Conservation (phyloP, 2,329 filamentous ascomycete species). For the Fusarium sororula region DNA sequence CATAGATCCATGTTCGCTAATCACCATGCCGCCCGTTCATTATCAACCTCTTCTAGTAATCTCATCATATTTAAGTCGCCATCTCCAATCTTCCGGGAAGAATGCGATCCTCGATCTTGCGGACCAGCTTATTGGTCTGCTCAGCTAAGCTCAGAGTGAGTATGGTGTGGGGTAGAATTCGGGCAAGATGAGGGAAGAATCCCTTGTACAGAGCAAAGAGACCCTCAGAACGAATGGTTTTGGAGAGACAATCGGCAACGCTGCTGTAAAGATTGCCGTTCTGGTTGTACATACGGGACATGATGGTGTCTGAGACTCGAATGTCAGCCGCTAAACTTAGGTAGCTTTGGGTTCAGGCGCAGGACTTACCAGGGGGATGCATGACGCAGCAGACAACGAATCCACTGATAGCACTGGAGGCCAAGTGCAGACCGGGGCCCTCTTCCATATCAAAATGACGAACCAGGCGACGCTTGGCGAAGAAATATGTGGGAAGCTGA, state of each 20-base stretch:
- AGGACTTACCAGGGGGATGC: slow-evolving; percentile 84
- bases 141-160: slow-evolving; percentile 92
- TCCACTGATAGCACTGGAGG: slow-evolving; percentile 88
- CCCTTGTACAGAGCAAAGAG: slow-evolving; percentile 96
- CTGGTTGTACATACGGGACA: slow-evolving; percentile 99
- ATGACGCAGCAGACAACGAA: slow-evolving; percentile 98
- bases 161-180: slow-evolving; percentile 95
- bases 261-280: slow-evolving; percentile 96
- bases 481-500: slow-evolving; percentile 97
- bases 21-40: not conserved
- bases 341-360: not conserved
- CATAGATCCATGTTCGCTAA: slow-evolving; percentile 5
- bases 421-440: slow-evolving; percentile 85
- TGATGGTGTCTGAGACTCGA: slow-evolving; percentile 79
- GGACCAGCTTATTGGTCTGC: slow-evolving; percentile 94
- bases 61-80: slow-evolving; percentile 10
- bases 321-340: not conserved
- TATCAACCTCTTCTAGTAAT: not conserved
- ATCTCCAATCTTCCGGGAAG: slow-evolving; percentile 53
- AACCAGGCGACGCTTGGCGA: slow-evolving; percentile 87
- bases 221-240: slow-evolving; percentile 92
- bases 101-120: slow-evolving; percentile 74
- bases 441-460: slow-evolving; percentile 90
- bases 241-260: slow-evolving; percentile 89
- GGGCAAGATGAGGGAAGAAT: slow-evolving; percentile 91